Base-by-base conservation (phyloP, 2,329 filamentous ascomycete genomes). In the Alternaria brassicicola region DNA sequence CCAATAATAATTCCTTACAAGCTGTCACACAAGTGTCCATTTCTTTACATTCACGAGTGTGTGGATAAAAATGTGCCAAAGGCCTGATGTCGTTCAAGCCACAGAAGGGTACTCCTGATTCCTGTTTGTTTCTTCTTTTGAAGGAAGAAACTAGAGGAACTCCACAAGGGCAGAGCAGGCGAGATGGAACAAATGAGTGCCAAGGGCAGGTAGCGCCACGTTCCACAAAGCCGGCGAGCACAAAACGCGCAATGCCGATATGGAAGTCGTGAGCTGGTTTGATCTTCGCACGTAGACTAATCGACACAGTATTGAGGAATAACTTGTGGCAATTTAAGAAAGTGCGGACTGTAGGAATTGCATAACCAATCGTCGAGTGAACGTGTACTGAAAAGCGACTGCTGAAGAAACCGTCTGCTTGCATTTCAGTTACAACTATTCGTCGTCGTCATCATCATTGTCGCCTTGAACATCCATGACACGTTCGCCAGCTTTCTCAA, bases 271-370 rank as follows among this genome's bases (percentile, higher is more conserved):
- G 65, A 60, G 73, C 72, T 66, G 67, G 69, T 21, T 84, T 69
- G 66, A 85, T 97, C 84, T 97, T 84, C 91, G 93, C 93, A 96
- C 90, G 88, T 91, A 74, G 93, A 97, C 93, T 95, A 88, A 93
- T 95, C 88, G 89, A 88, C 91, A 93, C 87, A 86, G 88, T 88
- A 94, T 86, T 86, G 90, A 85, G 62, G 62, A 72, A 66, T 66
- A 70, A 71, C 81, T 87, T 85, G 86, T 93, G 92, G 86, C 91
- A 96, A 95, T 93, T 97, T 90, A 97, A 96, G 89, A 90, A 91
- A 89, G 90, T 94, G 92, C 92, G 90, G 77, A 64, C 52, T 39
- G 36, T 50, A 25, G 36, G 36, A 57, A 39, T 15, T 25, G 3
- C 21, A 19, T 23, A 25, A 38, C 23, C 23, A 26, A 49, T 10